Conservation (phyloP, 768 basidiomycete species). For the Phylloporus sp. region DNA sequence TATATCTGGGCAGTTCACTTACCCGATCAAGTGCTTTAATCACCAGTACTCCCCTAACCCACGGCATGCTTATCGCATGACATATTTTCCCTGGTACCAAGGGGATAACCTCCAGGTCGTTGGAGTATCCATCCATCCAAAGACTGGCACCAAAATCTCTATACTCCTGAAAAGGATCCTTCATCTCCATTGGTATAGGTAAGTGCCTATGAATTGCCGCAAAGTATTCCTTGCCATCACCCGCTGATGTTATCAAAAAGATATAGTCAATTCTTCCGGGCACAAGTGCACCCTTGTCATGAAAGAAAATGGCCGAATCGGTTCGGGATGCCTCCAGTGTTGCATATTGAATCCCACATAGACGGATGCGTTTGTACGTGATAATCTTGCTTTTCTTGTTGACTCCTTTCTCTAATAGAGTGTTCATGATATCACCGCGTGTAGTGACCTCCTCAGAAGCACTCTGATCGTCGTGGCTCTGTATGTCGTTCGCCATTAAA, state of each 20-base stretch:
- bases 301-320: slow-evolving; percentile 3
- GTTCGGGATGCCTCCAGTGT: not conserved
- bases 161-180: slow-evolving; percentile 6
- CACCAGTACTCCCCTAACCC: not conserved
- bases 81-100: not conserved
- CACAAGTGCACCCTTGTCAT: not conserved
- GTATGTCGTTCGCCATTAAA: not conserved
- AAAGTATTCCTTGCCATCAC: not conserved
- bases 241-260: not conserved
- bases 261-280: slow-evolving; percentile 6
- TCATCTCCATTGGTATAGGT: not conserved
- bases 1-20: not conserved
- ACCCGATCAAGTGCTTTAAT: slow-evolving; percentile 9
- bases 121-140: not conserved
- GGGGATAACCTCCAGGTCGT: not conserved
- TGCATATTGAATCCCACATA: not conserved
- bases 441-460: not conserved
- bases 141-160: slow-evolving; percentile 2
- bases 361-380: not conserved
- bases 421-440: not conserved
- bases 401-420: not conserved
- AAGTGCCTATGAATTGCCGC: not conserved
- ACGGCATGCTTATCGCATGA: slow-evolving; percentile 2
- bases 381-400: not conserved
- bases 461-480: not conserved